A percentile compares a stretch with the other conserved stretches of the same genome.
phyloP scores from a whole-genome alignment of 75 land plant genomes.

The Pinus tabuliformis region DNA sequence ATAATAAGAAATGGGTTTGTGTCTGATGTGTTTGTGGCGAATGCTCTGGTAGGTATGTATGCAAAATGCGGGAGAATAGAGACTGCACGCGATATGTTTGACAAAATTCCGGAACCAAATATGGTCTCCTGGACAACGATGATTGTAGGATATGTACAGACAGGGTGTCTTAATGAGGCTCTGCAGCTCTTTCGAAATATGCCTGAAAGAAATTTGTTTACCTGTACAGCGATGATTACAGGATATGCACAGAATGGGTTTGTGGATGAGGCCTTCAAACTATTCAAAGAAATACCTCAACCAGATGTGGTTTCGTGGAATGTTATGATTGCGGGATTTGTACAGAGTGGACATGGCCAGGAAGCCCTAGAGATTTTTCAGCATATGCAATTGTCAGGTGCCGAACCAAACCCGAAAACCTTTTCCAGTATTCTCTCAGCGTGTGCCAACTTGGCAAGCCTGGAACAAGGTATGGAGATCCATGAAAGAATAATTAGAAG shows the following conservation, averaged over 20 bases:
- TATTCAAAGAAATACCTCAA: constrained; percentile 8
- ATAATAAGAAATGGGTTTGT: constrained; percentile 15
- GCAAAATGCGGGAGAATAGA: constrained; percentile 39
- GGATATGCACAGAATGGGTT: constrained; percentile 13
- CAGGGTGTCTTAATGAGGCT: constrained; percentile 12
- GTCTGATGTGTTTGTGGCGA: constrained; percentile 20
- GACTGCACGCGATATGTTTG: constrained; percentile 12
- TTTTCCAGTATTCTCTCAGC: constrained; percentile 40
- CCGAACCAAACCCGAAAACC: constrained; percentile 30
- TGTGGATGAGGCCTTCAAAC: constrained; percentile 10
- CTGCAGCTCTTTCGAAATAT: constrained; percentile 4
- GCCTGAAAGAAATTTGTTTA: constrained; percentile 16
- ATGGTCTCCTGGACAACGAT: constrained; percentile 34
- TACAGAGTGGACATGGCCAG: neutral
- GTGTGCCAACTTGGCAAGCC: constrained; percentile 11
- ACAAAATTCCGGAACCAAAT: constrained; percentile 22
- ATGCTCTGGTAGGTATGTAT: constrained; percentile 40
- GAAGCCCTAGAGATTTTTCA: constrained; percentile 25
- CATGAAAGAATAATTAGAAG: constrained; percentile 15
- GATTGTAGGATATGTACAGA: constrained; percentile 28
- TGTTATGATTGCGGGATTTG: constrained; percentile 14
- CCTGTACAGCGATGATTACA: constrained; percentile 19
- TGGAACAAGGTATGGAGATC: constrained; percentile 11
- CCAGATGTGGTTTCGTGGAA: constrained; percentile 16
- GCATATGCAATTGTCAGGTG: constrained; percentile 17